Conservation (phyloP, 2,329 filamentous ascomycete genomes). For the Penicillium brasilianum region DNA sequence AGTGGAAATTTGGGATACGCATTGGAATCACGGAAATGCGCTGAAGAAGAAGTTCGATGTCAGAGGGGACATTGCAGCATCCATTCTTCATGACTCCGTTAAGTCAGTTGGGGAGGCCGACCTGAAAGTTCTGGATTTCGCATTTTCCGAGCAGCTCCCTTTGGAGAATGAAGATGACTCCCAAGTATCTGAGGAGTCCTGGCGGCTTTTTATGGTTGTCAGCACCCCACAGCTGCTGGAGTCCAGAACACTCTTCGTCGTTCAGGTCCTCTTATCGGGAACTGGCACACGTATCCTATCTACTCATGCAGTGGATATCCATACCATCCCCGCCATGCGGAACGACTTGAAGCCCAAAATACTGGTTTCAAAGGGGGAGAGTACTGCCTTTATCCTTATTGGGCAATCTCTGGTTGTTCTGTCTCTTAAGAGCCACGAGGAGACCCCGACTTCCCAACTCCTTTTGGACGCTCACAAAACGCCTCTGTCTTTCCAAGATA, state of each 20-base stretch:
- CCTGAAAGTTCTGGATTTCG: constrained; percentile 80
- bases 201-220: constrained; percentile 64
- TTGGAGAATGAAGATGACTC: constrained; percentile 52
- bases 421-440: constrained; percentile 70
- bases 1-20: constrained; percentile 85
- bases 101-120: constrained; percentile 60
- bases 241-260: constrained; percentile 70
- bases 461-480: constrained; percentile 68
- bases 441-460: constrained; percentile 77
- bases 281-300: constrained; percentile 63
- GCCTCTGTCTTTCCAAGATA: constrained; percentile 79
- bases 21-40: constrained; percentile 82
- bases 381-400: constrained; percentile 83
- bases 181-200: constrained; percentile 54
- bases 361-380: constrained; percentile 75
- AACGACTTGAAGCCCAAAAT: constrained; percentile 64
- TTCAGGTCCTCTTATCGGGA: constrained; percentile 70
- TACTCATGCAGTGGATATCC: constrained; percentile 71
- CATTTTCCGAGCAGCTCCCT: constrained; percentile 54
- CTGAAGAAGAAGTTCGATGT: constrained; percentile 74
- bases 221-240: constrained; percentile 58
- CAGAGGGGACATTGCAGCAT: constrained; percentile 65
- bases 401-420: constrained; percentile 77
- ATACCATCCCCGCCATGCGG: constrained; percentile 57
- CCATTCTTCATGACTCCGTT: constrained; percentile 63